Evolutionary conservation across 306 rosid species (phyloP).

Genomic region (Vigna nakashimae): DNA sequence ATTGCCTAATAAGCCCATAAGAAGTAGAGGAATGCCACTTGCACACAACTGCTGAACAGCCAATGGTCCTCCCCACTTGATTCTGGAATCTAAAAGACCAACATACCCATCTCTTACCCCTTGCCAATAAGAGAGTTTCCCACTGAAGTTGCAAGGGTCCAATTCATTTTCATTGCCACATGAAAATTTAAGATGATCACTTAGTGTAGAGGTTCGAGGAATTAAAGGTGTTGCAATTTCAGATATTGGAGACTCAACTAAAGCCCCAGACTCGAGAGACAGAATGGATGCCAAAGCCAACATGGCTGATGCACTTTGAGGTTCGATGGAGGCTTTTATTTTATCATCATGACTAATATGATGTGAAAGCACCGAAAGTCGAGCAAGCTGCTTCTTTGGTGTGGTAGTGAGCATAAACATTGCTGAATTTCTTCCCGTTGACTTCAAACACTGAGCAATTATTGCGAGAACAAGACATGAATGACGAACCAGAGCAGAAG

Average conservation of each 20-base stretch:
- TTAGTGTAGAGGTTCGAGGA: slow-evolving; percentile 72
- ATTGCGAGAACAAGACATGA: slow-evolving; percentile 82
- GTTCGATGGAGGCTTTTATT: slow-evolving; percentile 55
- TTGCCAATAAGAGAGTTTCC: slow-evolving; percentile 78
- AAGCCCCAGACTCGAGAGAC: slow-evolving; percentile 77
- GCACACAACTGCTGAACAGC: slow-evolving; percentile 94
- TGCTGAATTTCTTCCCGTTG: slow-evolving; percentile 87
- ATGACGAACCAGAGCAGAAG: slow-evolving; percentile 65
- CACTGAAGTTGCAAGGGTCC: slow-evolving; percentile 49
- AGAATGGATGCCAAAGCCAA: slow-evolving; percentile 88
- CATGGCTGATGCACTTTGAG: slow-evolving; percentile 79
- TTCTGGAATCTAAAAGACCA: slow-evolving; percentile 81
- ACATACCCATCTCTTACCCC: slow-evolving; percentile 89
- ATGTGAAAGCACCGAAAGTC: slow-evolving; percentile 76
- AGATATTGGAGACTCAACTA: slow-evolving; percentile 74
- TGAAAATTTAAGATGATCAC: slow-evolving; percentile 70
- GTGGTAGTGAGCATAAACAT: slow-evolving; percentile 83
- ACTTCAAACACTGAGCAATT: slow-evolving; percentile 81
- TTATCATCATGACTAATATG: slow-evolving; percentile 69
- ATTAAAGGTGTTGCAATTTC: slow-evolving; percentile 85
- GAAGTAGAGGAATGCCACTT: slow-evolving; percentile 76
- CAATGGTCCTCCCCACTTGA: slow-evolving; percentile 89
- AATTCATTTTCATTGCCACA: slow-evolving; percentile 56
- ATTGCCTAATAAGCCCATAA: slow-evolving; percentile 68
- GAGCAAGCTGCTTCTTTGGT: slow-evolving; percentile 84